A percentile compares a stretch with the other conserved stretches of the same genome.
Evolutionary conservation across 768 basidiomycete species (phyloP).

Genomic region (Tricholoma flavovirens): DNA sequence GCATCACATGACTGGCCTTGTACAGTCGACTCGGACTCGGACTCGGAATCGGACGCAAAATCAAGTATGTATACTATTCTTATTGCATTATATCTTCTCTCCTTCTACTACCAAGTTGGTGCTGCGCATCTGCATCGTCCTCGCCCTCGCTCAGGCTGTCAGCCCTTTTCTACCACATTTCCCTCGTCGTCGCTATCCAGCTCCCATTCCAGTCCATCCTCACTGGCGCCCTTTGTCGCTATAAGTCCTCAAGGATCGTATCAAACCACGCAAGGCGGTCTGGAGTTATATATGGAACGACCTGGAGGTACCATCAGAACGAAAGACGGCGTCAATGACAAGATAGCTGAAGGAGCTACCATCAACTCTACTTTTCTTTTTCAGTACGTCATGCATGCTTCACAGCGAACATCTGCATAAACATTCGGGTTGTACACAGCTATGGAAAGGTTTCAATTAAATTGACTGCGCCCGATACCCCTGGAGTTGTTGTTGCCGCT

Average conservation of each 20-base stretch:
- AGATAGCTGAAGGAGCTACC: slow-evolving; percentile 31
- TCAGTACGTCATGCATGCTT: slow-evolving; percentile 18
- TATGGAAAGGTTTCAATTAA: slow-evolving; percentile 31
- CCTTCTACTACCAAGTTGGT: not conserved
- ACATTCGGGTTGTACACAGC: slow-evolving; percentile 13
- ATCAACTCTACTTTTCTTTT: slow-evolving; percentile 35
- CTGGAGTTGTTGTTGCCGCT: slow-evolving; percentile 35
- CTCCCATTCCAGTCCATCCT: slow-evolving; percentile 12
- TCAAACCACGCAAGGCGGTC: slow-evolving; percentile 16
- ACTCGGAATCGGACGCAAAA: too few species aligned
- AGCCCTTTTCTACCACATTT: slow-evolving; percentile 24
- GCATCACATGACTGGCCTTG: slow-evolving; percentile 5
- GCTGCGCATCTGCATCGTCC: not conserved
- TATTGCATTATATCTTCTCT: not conserved
- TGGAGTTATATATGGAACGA: slow-evolving; percentile 27
- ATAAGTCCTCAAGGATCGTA: slow-evolving; percentile 27
- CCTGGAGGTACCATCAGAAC: slow-evolving; percentile 26
- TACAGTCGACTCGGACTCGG: not conserved
- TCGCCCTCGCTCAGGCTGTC: too few species aligned
- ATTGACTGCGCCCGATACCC: slow-evolving; percentile 23
- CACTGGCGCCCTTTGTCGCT: slow-evolving; percentile 19
- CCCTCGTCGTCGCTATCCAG: not conserved
- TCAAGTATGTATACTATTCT: slow-evolving; percentile 4
- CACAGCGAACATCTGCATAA: too few species aligned
- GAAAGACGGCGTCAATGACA: slow-evolving; percentile 29